phyloP scores from a whole-genome alignment of 73 alveolate genomes.

The Paramecium sonneborni region DNA sequence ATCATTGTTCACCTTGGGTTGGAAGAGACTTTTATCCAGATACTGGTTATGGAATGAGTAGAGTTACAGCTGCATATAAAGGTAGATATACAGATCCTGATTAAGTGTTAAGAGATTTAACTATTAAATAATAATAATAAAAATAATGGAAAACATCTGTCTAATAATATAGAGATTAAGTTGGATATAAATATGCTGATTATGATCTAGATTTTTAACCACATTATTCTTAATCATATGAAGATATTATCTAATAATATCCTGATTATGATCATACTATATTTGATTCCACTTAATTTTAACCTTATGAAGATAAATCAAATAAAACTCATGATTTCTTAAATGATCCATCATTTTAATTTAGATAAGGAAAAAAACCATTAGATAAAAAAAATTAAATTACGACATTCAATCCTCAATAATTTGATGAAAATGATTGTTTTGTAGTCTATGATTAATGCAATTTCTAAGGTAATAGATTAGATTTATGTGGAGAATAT shows the following conservation, averaged over 20 bases:
- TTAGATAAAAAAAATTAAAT: neutral
- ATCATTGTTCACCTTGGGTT: neutral
- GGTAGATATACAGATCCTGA: slow-evolving; percentile 53
- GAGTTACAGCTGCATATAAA: slow-evolving; percentile 32
- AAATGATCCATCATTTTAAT: neutral
- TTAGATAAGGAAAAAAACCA: slow-evolving; percentile 18
- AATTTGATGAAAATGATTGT: neutral
- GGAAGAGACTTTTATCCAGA: slow-evolving; percentile 25
- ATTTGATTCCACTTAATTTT: neutral
- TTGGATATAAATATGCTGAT: neutral
- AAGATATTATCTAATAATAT: neutral
- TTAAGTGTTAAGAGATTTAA: slow-evolving; percentile 28
- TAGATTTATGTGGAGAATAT: slow-evolving; percentile 49
- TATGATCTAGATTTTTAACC: neutral
- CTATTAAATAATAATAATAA: neutral
- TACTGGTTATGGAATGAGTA: slow-evolving; percentile 2
- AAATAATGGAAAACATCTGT: neutral
- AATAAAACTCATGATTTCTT: neutral
- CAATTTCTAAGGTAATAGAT: neutral
- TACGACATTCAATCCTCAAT: neutral
- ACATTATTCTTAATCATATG: neutral
- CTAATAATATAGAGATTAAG: neutral
- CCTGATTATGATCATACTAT: neutral
- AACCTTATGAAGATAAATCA: neutral
- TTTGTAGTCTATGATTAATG: slow-evolving; percentile 41